A percentile compares a stretch with the other conserved stretches of the same genome.
Evolutionary conservation across 106 monocot species (phyloP).

Genomic region (Dioscorea dumetorum): DNA sequence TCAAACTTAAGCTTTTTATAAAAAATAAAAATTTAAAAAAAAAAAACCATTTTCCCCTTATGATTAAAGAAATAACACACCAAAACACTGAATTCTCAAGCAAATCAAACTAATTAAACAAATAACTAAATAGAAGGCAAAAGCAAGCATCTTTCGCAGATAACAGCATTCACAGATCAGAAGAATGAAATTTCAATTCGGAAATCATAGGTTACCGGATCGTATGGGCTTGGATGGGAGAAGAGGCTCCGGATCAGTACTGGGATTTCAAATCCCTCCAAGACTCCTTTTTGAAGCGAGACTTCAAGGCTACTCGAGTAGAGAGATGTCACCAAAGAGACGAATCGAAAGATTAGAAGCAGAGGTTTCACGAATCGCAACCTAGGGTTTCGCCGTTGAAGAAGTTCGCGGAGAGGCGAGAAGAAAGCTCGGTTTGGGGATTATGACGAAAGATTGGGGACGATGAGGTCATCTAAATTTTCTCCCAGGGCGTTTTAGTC

Average conservation of each 20-base stretch:
- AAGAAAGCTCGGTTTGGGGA: background rate
- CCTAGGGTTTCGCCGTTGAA: background rate
- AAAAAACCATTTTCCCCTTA: too few relatives aligned
- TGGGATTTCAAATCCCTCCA: background rate
- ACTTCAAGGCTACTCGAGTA: background rate
- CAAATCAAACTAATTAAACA: too few relatives aligned
- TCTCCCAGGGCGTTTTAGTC: background rate
- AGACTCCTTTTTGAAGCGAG: background rate
- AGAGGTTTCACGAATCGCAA: background rate
- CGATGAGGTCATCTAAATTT: background rate
- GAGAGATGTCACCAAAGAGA: background rate
- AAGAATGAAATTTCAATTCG: too few relatives aligned
- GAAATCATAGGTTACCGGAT: too few relatives aligned
- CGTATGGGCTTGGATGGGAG: too few relatives aligned
- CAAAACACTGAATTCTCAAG: too few relatives aligned
- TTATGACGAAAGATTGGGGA: slow-evolving; percentile 3
- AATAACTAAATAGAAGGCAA: too few relatives aligned
- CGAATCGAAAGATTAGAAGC: background rate
- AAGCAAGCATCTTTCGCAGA: too few relatives aligned
- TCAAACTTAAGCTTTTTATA: too few relatives aligned
- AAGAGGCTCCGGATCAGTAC: background rate
- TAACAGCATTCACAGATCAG: too few relatives aligned
- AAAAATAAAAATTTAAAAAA: too few relatives aligned
- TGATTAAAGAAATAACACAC: too few relatives aligned
- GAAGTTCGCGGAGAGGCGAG: background rate